Conservation (phyloP, 164 flowering plant species). For the Stephania yunnanensis region DNA sequence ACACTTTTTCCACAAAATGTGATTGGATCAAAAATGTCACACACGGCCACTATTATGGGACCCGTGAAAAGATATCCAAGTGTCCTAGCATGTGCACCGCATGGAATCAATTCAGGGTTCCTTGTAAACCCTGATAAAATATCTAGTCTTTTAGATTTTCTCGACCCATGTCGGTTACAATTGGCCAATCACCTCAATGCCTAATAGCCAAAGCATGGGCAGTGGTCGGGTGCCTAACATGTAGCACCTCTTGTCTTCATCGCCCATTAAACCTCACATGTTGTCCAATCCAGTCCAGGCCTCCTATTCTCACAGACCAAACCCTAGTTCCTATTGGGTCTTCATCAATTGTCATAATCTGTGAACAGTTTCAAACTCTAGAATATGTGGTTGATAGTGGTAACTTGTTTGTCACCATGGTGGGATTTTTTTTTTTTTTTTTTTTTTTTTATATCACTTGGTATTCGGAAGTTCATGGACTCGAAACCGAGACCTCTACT, state of each 20-base stretch:
- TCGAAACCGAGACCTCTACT: too few relatives aligned
- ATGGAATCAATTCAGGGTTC: neutral
- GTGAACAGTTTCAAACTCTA: neutral
- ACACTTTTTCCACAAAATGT: neutral
- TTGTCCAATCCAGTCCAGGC: neutral
- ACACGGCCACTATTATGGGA: neutral
- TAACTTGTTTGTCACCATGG: neutral
- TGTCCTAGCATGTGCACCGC: neutral
- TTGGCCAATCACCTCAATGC: neutral
- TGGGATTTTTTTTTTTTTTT: too few relatives aligned
- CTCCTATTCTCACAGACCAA: neutral
- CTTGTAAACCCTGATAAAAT: neutral
- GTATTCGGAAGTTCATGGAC: too few relatives aligned
- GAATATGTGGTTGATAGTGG: neutral
- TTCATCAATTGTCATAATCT: neutral
- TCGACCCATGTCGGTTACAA: neutral
- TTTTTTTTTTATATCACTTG: too few relatives aligned
- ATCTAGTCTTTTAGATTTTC: neutral
- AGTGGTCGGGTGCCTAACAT: slow-evolving; percentile 1
- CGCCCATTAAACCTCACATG: neutral
- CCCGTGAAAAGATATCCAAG: neutral
- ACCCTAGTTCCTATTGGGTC: neutral
- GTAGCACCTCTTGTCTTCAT: neutral
- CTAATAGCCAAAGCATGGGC: neutral
- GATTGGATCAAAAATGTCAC: neutral